Evolutionary conservation across 371 early-diverging fungal genomes (phyloP).

Genomic region (Zychaea mexicana): DNA sequence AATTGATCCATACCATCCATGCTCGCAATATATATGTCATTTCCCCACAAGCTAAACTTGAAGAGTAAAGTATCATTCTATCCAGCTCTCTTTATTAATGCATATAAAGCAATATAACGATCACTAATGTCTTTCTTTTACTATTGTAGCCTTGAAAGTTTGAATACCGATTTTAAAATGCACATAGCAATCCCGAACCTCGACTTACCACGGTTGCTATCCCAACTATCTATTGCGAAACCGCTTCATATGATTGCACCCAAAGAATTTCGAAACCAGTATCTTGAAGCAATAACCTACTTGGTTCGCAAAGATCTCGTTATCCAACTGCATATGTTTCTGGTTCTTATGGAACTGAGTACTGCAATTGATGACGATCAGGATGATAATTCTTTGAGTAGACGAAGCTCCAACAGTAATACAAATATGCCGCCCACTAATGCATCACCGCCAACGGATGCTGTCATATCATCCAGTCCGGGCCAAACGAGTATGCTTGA

Average conservation of each 20-base stretch:
- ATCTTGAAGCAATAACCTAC: constrained; percentile 81
- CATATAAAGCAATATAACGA: neutral
- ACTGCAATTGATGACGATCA: constrained; percentile 34
- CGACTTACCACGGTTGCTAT: constrained; percentile 71
- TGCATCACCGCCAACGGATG: neutral
- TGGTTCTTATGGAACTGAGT: constrained; percentile 49
- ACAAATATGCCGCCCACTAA: constrained; percentile 10
- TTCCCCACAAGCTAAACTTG: constrained; percentile 64
- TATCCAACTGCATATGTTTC: constrained; percentile 84
- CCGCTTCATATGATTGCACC: constrained; percentile 69
- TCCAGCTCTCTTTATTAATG: neutral
- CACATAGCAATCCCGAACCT: constrained; percentile 63
- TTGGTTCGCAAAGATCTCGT: constrained; percentile 79
- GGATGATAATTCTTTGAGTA: constrained; percentile 9
- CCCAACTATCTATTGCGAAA: constrained; percentile 74
- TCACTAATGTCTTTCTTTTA: neutral
- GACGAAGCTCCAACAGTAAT: constrained; percentile 11
- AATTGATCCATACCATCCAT: constrained; percentile 81
- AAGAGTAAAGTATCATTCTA: constrained; percentile 46
- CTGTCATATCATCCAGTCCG: constrained; percentile 19
- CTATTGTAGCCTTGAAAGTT: constrained; percentile 38
- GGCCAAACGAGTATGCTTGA: constrained; percentile 30
- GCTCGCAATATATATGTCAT: constrained; percentile 82
- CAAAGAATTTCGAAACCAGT: constrained; percentile 69
- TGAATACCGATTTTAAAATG: constrained; percentile 63